phyloP scores from a whole-genome alignment of 768 basidiomycete genomes.

The Multifurca ochricompacta region DNA sequence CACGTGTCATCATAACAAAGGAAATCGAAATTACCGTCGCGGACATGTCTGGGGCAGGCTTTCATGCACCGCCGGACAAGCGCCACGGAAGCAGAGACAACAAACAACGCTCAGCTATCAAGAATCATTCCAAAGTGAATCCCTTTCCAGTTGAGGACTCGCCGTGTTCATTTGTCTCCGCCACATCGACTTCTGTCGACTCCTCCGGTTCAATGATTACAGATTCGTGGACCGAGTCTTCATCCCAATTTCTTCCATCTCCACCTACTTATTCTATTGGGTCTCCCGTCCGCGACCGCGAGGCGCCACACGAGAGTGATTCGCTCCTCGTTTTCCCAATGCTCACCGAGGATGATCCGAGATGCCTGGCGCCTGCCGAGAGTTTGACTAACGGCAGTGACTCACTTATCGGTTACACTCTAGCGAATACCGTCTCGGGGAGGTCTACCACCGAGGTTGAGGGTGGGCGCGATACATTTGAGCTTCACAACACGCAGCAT shows the following conservation, averaged over 20 bases:
- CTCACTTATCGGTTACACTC: not conserved
- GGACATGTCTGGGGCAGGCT: slow-evolving; percentile 31
- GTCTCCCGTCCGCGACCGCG: not conserved
- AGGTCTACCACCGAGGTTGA: not conserved
- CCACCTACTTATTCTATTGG: not conserved
- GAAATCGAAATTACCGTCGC: slow-evolving; percentile 68
- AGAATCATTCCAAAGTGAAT: not conserved
- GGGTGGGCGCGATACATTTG: not conserved
- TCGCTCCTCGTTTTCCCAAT: not conserved
- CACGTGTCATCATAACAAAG: slow-evolving; percentile 84
- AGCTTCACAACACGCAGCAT: not conserved
- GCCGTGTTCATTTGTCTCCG: slow-evolving; percentile 7
- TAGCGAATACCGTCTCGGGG: not conserved
- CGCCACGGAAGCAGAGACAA: slow-evolving; percentile 23
- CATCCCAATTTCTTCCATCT: not conserved
- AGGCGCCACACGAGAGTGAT: not conserved
- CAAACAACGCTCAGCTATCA: not conserved
- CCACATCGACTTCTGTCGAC: slow-evolving; percentile 1
- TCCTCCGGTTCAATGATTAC: not conserved
- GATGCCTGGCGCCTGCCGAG: not conserved
- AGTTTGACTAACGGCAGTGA: not conserved
- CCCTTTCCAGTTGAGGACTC: not conserved
- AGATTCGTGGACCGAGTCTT: not conserved
- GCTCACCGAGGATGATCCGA: slow-evolving; percentile 1
- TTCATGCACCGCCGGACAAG: slow-evolving; percentile 29